phyloP scores from a whole-genome alignment of 257 asterid genomes.

The Gynochthodes officinalis region DNA sequence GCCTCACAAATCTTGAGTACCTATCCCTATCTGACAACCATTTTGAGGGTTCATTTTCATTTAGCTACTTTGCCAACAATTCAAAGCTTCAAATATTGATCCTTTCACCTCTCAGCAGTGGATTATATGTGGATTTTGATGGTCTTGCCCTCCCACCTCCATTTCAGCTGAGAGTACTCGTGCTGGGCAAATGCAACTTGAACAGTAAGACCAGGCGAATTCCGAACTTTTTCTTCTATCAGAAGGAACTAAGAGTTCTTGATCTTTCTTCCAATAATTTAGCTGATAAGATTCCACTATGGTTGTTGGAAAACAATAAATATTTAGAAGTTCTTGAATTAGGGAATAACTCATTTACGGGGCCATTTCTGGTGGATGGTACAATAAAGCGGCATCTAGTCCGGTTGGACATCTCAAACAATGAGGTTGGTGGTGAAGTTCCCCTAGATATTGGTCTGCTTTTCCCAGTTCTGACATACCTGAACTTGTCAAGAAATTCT shows the following conservation, averaged over 20 bases:
- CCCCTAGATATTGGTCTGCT: not conserved
- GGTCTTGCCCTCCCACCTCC: not conserved
- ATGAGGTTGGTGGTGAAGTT: not conserved
- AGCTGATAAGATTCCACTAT: not conserved
- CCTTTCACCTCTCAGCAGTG: not conserved
- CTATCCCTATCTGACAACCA: not conserved
- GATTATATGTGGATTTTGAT: not conserved
- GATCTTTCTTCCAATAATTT: not conserved
- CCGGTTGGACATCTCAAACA: not conserved
- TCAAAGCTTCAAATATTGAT: slow-evolving; percentile 3
- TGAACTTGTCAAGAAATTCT: not conserved
- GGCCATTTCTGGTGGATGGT: not conserved
- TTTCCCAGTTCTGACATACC: not conserved
- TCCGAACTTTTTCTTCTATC: not conserved
- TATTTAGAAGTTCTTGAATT: not conserved
- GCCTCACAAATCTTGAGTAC: not conserved
- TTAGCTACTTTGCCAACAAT: not conserved
- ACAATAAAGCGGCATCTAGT: not conserved
- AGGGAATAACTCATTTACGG: not conserved
- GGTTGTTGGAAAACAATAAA: slow-evolving; percentile 8
- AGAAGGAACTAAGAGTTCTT: not conserved
- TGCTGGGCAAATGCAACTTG: not conserved
- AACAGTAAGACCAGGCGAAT: not conserved
- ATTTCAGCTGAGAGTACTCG: not conserved
- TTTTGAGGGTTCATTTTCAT: slow-evolving; percentile 4